phyloP scores from a whole-genome alignment of 441 rosid genomes.

The Capsella rubella region DNA sequence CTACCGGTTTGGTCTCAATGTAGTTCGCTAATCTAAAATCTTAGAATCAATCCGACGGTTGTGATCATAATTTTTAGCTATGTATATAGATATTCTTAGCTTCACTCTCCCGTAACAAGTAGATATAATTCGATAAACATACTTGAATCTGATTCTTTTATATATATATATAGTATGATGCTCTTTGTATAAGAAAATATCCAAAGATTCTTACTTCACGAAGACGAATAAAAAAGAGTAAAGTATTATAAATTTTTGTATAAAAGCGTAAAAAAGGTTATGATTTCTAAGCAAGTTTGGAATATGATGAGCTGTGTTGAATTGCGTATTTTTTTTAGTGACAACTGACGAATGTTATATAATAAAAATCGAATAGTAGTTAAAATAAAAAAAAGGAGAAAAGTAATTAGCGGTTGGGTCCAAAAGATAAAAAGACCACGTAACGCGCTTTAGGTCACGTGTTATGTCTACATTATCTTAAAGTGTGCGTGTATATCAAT shows the following conservation, averaged over 20 bases:
- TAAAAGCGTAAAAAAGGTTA: slow-evolving; percentile 28
- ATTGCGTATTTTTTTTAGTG: slow-evolving; percentile 18
- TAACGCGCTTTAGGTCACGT: slow-evolving; percentile 49
- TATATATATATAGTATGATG: background rate
- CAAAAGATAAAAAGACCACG: slow-evolving; percentile 39
- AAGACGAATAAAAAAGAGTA: slow-evolving; percentile 24
- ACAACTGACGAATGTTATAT: slow-evolving; percentile 18
- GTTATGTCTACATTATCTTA: slow-evolving; percentile 42
- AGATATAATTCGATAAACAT: slow-evolving; percentile 19
- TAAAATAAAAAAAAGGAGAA: background rate
- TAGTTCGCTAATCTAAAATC: background rate
- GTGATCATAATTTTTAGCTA: slow-evolving; percentile 7
- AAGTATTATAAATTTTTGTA: background rate
- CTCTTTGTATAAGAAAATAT: background rate
- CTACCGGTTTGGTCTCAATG: slow-evolving; percentile 26
- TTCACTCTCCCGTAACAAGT: slow-evolving; percentile 41
- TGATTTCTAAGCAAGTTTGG: slow-evolving; percentile 45
- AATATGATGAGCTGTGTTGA: slow-evolving; percentile 46
- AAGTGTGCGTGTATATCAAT: slow-evolving; percentile 31
- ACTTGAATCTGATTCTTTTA: slow-evolving; percentile 35
- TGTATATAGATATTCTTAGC: slow-evolving; percentile 32
- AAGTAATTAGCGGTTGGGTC: slow-evolving; percentile 38
- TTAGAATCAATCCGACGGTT: slow-evolving; percentile 31
- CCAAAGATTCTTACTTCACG: slow-evolving; percentile 29
- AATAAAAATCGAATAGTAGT: slow-evolving; percentile 3